Base-by-base conservation (phyloP, 352 stramenopile species). In the Phytophthora crassamura region DNA sequence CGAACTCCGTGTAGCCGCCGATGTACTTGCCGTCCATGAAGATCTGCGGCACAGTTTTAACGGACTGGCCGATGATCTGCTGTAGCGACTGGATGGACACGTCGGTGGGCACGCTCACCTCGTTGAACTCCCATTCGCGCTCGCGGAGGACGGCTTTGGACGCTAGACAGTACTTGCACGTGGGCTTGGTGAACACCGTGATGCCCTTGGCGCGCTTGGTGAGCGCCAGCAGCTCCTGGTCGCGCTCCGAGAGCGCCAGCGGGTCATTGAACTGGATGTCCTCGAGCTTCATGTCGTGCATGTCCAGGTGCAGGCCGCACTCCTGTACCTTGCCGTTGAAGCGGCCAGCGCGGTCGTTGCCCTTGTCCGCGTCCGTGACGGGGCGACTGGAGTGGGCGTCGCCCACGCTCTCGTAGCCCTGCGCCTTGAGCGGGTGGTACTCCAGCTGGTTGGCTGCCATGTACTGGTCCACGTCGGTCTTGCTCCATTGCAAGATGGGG, bases 341-440 rank as follows among this genome's bases (percentile, higher is more conserved):
- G 52, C 88, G 78, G 42, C 84, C 86, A 35, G 82, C 81, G 43
- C 88, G 85, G 49, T 93, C 82, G 59, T 96, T 89, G 28, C 73
- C 78, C 30, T 73, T 63, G 57, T 92, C 82, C 3, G 52, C 79
- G 0, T 77, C 82, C 0, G 82, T 84, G 45, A 96, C 82, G 2
- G 85, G 85, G n/a, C 85, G 85, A 55, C 84, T 94, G 36, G 87
- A 96, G 74, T 96, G 87, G 10, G 77, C 80, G 47, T 96, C 88
- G 20, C 88, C 88, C 25, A 96, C 84, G 28, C 85, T 94, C 35
- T 82, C 84, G 63, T 95, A 96, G 18, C 85, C 87, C 42, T 92
- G 70, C 0, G 76, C 80, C 63, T 95, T 93, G 38, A 96, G 82
- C n/a, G 88, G 88, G 56, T 96, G 88, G 63, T 89, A 91, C 52